phyloP scores from a whole-genome alignment of 768 basidiomycete genomes.

The Megacollybia marginata region DNA sequence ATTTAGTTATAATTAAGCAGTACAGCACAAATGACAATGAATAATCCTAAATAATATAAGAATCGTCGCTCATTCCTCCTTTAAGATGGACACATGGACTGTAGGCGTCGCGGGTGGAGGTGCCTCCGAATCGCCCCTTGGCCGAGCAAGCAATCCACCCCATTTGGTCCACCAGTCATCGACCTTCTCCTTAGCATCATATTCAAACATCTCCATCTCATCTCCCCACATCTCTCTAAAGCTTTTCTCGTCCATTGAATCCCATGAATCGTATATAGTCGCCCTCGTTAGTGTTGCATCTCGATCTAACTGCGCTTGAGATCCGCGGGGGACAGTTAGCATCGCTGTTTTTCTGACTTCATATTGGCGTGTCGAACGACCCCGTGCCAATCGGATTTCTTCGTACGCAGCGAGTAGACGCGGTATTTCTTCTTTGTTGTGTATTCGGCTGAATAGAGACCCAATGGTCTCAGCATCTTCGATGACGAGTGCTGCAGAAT shows the following conservation, averaged over 20 bases:
- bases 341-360: constrained; percentile 39
- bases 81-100: too few relatives aligned
- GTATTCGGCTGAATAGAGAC: constrained; percentile 49
- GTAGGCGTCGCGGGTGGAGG: too few relatives aligned
- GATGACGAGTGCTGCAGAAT: constrained; percentile 42
- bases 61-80: too few relatives aligned
- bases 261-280: constrained; percentile 22
- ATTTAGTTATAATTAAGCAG: too few relatives aligned
- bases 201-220: constrained; percentile 39
- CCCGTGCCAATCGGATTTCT: constrained; percentile 50
- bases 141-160: constrained; percentile 23
- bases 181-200: constrained; percentile 48
- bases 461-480: constrained; percentile 60
- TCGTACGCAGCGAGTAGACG: constrained; percentile 48
- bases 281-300: constrained; percentile 33
- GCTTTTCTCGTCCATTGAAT: constrained; percentile 38
- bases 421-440: constrained; percentile 37
- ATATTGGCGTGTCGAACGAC: constrained; percentile 33
- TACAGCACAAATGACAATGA: too few relatives aligned
- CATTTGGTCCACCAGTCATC: constrained; percentile 61
- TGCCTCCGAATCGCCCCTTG: too few relatives aligned
- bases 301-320: constrained; percentile 31
- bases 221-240: constrained; percentile 45
- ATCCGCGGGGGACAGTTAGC: constrained; percentile 36
- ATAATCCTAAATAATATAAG: too few relatives aligned